Conservation (phyloP, 352 stramenopile species). For the Phytophthora cajani region DNA sequence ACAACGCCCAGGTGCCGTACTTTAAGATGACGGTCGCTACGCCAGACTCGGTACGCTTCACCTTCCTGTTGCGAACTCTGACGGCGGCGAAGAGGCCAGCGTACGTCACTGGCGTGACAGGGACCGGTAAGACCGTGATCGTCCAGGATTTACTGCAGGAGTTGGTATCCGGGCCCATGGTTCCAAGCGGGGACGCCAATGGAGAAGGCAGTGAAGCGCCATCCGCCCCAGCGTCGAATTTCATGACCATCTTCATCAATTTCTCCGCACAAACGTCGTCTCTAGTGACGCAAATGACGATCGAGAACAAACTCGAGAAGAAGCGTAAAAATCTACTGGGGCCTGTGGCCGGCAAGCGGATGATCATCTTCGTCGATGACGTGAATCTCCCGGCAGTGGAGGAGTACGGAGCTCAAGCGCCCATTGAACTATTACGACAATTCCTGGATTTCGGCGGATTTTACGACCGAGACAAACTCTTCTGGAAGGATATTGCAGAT, state of each 20-base stretch:
- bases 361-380: slow-evolving; percentile 96
- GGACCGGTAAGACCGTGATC: slow-evolving; percentile 91
- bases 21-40: slow-evolving; percentile 88
- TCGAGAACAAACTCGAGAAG: slow-evolving; percentile 95
- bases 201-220: slow-evolving; percentile 33
- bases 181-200: slow-evolving; percentile 13
- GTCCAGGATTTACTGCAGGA: slow-evolving; percentile 81
- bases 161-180: slow-evolving; percentile 38
- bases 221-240: slow-evolving; percentile 44
- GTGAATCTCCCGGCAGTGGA: slow-evolving; percentile 95
- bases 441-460: slow-evolving; percentile 96
- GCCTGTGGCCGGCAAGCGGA: slow-evolving; percentile 84
- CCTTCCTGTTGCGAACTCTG: slow-evolving; percentile 60
- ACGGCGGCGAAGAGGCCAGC: slow-evolving; percentile 74
- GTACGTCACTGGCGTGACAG: slow-evolving; percentile 90
- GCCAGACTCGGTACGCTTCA: slow-evolving; percentile 76
- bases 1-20: slow-evolving; percentile 63
- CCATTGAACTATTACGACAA: slow-evolving; percentile 94
- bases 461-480: slow-evolving; percentile 97
- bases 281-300: slow-evolving; percentile 89
- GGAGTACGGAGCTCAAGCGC: slow-evolving; percentile 94
- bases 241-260: slow-evolving; percentile 88
- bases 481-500: slow-evolving; percentile 96
- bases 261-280: slow-evolving; percentile 93
- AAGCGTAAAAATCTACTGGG: slow-evolving; percentile 95